Conservation (phyloP, 2,329 filamentous ascomycete genomes). For the Ceratocystis papillata region DNA sequence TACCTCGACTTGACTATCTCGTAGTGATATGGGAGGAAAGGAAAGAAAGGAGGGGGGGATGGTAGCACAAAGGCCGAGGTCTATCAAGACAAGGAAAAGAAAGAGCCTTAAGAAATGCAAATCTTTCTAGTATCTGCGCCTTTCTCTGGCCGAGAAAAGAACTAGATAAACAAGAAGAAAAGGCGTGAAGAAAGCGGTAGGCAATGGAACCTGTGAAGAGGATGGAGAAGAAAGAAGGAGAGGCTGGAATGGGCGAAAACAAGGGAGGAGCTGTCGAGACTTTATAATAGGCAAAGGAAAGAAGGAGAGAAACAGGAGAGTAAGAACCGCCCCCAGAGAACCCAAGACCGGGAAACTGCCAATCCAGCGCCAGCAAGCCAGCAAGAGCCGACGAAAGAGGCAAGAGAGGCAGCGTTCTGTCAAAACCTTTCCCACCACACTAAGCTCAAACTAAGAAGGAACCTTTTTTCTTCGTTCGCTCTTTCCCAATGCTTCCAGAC, state of each 20-base stretch:
- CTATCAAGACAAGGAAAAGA: background rate
- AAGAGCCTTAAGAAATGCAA: background rate
- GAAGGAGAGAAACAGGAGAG: background rate
- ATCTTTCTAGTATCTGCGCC: conserved; percentile 6
- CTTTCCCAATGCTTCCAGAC: background rate
- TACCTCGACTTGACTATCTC: conserved; percentile 7
- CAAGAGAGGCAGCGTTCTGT: background rate
- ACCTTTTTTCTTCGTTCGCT: background rate
- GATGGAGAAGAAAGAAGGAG: conserved; percentile 7
- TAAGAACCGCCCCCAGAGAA: background rate
- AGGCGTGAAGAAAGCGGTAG: background rate
- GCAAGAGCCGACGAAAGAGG: conserved; percentile 10
- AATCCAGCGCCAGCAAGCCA: background rate
- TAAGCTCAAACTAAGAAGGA: conserved; percentile 1
- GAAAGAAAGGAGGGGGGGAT: background rate
- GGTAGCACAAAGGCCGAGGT: background rate
- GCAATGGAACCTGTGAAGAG: conserved; percentile 18
- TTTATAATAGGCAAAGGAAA: conserved; percentile 9
- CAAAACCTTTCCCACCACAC: background rate
- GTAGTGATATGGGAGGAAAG: background rate
- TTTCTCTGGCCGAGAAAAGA: conserved; percentile 2
- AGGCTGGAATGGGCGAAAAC: background rate
- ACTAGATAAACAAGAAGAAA: conserved; percentile 12
- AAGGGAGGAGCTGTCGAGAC: conserved; percentile 5
- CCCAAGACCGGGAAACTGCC: background rate